Evolutionary conservation across 2,329 filamentous ascomycete species (phyloP), one percentile per base, ranked within the genome.

Genomic region (Coniochaeta hoffmannii): DNA sequence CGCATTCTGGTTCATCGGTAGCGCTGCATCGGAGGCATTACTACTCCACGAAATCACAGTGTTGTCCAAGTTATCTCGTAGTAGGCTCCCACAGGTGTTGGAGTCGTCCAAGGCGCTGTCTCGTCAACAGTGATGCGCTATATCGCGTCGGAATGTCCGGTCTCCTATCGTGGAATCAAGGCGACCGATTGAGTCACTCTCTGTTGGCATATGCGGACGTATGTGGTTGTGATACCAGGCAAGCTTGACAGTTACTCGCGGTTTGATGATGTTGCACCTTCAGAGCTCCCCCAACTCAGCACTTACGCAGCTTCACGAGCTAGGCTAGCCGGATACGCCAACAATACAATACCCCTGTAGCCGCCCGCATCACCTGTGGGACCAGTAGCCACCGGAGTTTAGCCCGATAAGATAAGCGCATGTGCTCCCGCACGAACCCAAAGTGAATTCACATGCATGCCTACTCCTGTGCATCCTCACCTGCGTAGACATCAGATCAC

Each of bases 1-100:
- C 31, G 49, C 49, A 50, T 34, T 50, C 49, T 50, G 49, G 2
- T 34, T 50, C 49, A 50, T 50, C 8, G 49, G 49, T 22, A 19
- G 49, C 28, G n/a, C 31, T 17, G 49, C 49, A 50, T 50, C 28
- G 30, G 30, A 34, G n/a, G 11, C 49, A 50, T 50, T 7, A 46
- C 41, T 46, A 4, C 19, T 28, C 22, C 5, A 11, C 41, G 22
- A 28, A 15, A 26, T 46, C 41, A 46, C 19, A 46, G n/a, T 36
- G 34, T 36, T n/a, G 4, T 17, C 17, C 6, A 41, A 19, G n/a
- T 10, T 22, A 41, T 41, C 17, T 41, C 32, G 17, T 11, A 10
- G 36, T 22, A 32, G 30, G 30, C n/a, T n/a, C n/a, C n/a, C n/a
- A n/a, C n/a, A n/a, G n/a, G n/a, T 41, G 8, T 41, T 41, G 36